Evolutionary conservation across 2,329 filamentous ascomycete species (phyloP), one percentile per base, ranked within the genome.

Genomic region (Myriosclerotinia scirpicola): DNA sequence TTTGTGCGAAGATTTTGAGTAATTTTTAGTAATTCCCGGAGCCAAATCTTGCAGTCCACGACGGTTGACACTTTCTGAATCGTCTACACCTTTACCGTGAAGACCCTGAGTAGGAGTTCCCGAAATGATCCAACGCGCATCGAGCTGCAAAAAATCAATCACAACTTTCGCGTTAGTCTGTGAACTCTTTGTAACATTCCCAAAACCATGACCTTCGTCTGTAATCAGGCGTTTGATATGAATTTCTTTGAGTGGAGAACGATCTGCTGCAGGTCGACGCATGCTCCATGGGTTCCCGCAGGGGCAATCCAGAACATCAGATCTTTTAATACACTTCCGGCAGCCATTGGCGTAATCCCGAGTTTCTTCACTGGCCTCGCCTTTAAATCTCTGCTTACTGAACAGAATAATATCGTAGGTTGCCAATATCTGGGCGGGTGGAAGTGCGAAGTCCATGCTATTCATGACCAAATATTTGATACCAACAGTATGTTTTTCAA

Each of bases 221-320:
- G 96, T 90, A 55, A 98, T 93, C 56, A 96, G 88, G 1, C 94
- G 85, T 73, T 97, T 89, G 84, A 94, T 97, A 72, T 92, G 92
- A 4, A 97, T 78, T 9, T 85, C 78, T 50, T 87, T 86, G 22
- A 97, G 78, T 0, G 90, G 85, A 1, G 87, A 90, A 38, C 14
- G 44, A 38, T 60, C 17, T 17, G 6, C 4, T n/a, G 0, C n/a
- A 50, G 12, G 1, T 12, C 83, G 76, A 42, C 87, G 84, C 67
- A 79, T 48, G 69, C 77, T 77, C 17, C 22, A 12, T 17, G 26
- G 12, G 11, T 30, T 26, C 52, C 8, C 22, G 52, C 30, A 34
- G 30, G 30, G 30, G 30, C 30, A 34, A 34, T 34, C 30, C 4
- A 5, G 30, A 34, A 34, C 30, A 34, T 34, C 6, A 34, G 30